Conservation (phyloP, 352 stramenopile species). For the Phytophthora brassicae region DNA sequence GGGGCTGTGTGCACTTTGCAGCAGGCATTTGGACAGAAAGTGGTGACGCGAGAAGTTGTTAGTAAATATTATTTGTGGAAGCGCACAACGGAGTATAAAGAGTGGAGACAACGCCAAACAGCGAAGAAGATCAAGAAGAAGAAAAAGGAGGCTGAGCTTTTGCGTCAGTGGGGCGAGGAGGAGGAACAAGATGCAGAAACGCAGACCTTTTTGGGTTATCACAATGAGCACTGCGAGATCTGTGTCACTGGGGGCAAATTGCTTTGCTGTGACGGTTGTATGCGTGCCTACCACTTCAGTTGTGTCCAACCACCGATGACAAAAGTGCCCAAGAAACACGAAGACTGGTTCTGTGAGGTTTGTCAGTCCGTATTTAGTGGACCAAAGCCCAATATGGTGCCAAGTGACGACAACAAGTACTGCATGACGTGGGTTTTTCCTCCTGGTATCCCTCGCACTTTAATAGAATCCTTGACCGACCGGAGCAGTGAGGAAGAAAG, state of each 20-base stretch:
- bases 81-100: conserved; percentile 45
- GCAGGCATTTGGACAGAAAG: conserved; percentile 45
- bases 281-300: conserved; percentile 70
- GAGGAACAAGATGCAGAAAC: conserved; percentile 23
- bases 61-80: conserved; percentile 77
- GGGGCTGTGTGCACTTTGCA: conserved; percentile 16
- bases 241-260: conserved; percentile 67
- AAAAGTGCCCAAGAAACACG: conserved; percentile 42
- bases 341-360: conserved; percentile 62
- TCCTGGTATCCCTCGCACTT: conserved; percentile 2
- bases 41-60: conserved; percentile 50
- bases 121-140: conserved; percentile 55
- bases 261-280: conserved; percentile 68
- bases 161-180: conserved; percentile 43
- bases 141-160: conserved; percentile 50
- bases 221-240: conserved; percentile 66
- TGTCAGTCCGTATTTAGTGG: conserved; percentile 35
- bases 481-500: conserved; percentile 20
- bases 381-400: conserved; percentile 15
- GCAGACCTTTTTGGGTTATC: conserved; percentile 45
- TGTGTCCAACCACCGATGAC: conserved; percentile 69
- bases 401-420: conserved; percentile 32
- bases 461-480: conserved; percentile 17
- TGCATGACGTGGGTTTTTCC: conserved; percentile 13
- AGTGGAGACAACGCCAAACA: conserved; percentile 45